Evolutionary conservation across 441 rosid genomes (phyloP).

Genomic region (Iberis amara): DNA sequence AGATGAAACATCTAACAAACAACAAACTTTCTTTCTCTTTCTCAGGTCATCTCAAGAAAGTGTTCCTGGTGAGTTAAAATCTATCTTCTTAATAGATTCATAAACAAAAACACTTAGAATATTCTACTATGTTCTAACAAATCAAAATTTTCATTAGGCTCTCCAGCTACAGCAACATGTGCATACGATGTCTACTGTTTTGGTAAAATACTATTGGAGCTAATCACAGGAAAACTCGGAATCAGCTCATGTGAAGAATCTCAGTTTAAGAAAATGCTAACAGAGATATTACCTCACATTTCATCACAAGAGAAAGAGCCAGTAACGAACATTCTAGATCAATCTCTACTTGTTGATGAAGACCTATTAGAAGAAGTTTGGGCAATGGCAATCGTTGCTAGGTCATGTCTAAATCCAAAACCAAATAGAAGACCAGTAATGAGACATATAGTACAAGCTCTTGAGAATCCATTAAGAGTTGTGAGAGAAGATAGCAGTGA

Average conservation of each 20-base stretch:
- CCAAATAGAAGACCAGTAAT: conserved; percentile 50
- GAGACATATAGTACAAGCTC: conserved; percentile 56
- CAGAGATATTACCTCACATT: conserved; percentile 41
- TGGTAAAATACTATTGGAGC: conserved; percentile 56
- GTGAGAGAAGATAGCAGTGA: conserved; percentile 49
- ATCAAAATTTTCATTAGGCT: not conserved
- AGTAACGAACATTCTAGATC: conserved; percentile 51
- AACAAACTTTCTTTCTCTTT: not conserved
- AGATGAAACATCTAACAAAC: not conserved
- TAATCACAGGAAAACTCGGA: conserved; percentile 65
- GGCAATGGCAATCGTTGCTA: conserved; percentile 71
- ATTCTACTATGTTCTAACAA: not conserved
- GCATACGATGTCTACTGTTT: conserved; percentile 63
- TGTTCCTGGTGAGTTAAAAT: conserved; percentile 28
- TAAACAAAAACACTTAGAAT: not conserved
- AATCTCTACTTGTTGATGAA: conserved; percentile 54
- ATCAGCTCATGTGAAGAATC: conserved; percentile 46
- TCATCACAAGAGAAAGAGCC: conserved; percentile 48
- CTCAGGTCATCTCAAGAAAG: conserved; percentile 27
- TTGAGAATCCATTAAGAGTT: conserved; percentile 65
- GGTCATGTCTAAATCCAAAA: conserved; percentile 61
- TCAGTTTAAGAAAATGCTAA: conserved; percentile 39
- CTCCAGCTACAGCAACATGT: conserved; percentile 35
- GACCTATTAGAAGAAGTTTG: conserved; percentile 72
- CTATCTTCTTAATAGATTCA: not conserved